Evolutionary conservation across 208 protist genomes (phyloP), one percentile per base, ranked within the genome.

Genomic region (Vickermania spadyakhi): DNA sequence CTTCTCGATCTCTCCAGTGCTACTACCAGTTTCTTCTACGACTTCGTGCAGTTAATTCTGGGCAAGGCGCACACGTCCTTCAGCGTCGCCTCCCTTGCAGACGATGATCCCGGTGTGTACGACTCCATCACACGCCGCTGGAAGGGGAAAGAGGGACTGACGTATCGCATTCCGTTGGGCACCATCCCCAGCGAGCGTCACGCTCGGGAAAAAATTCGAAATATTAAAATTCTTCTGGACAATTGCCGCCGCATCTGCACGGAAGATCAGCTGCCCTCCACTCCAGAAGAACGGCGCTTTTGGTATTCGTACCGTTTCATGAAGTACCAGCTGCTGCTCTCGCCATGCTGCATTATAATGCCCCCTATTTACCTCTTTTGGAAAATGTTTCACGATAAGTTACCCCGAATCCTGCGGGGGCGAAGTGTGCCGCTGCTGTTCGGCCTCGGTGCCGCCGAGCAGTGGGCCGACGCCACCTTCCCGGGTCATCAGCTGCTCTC

Each of bases 161-260:
- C 66, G 7, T 96, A 96, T 68, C 85, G 85, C 27, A 84, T 96
- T 4, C 78, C 84, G 2, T 75, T 96, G 25, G 81, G 72, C 49
- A 62, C 81, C 45, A 86, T 91, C 18, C 89, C 89, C 2, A 93
- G 89, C 61, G 90, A 93, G 60, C 72, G 84, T 7, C 84, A 91
- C 62, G 78, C 83, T 1, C 81, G 84, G 30, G 81, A 89, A 42
- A 90, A 89, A 57, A 62, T 72, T 13, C 81, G 83, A n/a, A 94
- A 94, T 59, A 83, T 94, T 25, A 87, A 91, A 60, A 74, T 96
- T 27, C 66, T 96, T 4, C 90, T 96, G 82, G 83, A 96, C 68
- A 96, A 94, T 68, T 91, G 86, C 64, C 77, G 86, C 21, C 77
- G 63, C 26, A 78, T 93, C 29, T 93, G 84, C 69, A 60, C 86